Percentiles rank a stretch among this genome's conserved stretches.
These are phyloP conservation scores for Hortiboletus flavorubellus DNA, from an alignment of 768 basidiomycete species.

Conservation along the genomic window DNA sequence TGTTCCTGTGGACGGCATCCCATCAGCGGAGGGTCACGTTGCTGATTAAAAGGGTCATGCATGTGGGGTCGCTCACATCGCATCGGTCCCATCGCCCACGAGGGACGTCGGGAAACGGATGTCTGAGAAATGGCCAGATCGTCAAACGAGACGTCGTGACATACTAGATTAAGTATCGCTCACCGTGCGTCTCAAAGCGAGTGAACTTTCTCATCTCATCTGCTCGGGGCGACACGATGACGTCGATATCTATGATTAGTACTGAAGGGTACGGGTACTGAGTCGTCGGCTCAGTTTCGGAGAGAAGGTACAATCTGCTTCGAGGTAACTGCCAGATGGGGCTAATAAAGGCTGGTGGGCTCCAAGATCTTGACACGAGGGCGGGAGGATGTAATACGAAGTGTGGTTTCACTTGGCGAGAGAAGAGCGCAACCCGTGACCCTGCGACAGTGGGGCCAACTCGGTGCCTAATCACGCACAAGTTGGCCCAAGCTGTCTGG, in stretches of 20 bases:
- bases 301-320: background rate
- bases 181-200: slow-evolving; percentile 54
- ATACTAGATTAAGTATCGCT: background rate
- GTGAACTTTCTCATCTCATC: slow-evolving; percentile 40
- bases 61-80: slow-evolving; percentile 54
- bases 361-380: background rate
- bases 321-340: too few species aligned
- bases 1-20: slow-evolving; percentile 56
- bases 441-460: too few species aligned
- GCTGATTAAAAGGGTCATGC: too few species aligned
- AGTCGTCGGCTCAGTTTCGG: slow-evolving; percentile 6
- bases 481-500: too few species aligned
- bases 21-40: background rate
- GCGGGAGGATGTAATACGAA: too few species aligned
- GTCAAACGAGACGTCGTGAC: background rate
- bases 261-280: background rate
- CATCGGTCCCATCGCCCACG: slow-evolving; percentile 83
- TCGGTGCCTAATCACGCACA: too few species aligned
- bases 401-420: background rate
- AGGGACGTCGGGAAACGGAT: slow-evolving; percentile 75
- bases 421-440: too few species aligned
- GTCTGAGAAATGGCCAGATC: slow-evolving; percentile 41
- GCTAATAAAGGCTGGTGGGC: too few species aligned
- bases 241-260: background rate
- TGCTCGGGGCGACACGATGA: background rate